Conservation (phyloP, 1,284 basidiomycete species). For the Chalciporus sp. region DNA sequence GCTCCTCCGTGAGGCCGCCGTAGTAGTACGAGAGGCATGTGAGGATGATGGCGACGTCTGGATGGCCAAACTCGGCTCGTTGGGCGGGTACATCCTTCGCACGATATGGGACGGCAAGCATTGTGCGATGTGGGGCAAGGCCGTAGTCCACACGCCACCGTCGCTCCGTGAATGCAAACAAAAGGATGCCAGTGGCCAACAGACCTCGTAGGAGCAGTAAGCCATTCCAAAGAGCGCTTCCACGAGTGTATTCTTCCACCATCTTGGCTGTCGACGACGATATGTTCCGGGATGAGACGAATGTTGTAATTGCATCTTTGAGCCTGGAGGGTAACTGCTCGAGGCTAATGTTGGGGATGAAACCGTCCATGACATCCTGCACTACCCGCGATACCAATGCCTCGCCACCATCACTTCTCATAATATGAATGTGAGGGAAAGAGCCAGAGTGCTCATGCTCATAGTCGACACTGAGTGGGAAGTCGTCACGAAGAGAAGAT, state of each 20-base stretch:
- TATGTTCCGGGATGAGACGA: slow-evolving; percentile 19
- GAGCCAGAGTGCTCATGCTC: slow-evolving; percentile 13
- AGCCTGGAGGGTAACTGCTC: slow-evolving; percentile 16
- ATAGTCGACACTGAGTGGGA: slow-evolving; percentile 22
- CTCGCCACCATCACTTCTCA: slow-evolving; percentile 26
- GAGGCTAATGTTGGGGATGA: slow-evolving; percentile 22
- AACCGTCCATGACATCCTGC: slow-evolving; percentile 29
- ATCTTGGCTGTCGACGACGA: slow-evolving; percentile 2
- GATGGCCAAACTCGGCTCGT: slow-evolving; percentile 53
- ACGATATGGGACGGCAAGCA: slow-evolving; percentile 47
- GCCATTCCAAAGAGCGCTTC: slow-evolving; percentile 1
- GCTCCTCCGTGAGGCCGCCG: slow-evolving; percentile 43
- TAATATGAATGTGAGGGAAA: slow-evolving; percentile 40
- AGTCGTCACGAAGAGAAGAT: slow-evolving; percentile 2
- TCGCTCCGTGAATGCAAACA: slow-evolving; percentile 43
- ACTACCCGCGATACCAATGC: slow-evolving; percentile 27
- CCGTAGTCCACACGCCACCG: slow-evolving; percentile 59
- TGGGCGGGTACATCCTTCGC: neutral
- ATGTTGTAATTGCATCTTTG: slow-evolving; percentile 22
- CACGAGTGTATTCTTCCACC: slow-evolving; percentile 14
- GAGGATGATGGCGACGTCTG: slow-evolving; percentile 49
- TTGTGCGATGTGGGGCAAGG: slow-evolving; percentile 44
- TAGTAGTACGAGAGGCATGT: slow-evolving; percentile 59
- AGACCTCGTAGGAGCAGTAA: slow-evolving; percentile 50
- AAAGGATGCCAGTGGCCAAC: slow-evolving; percentile 44